Conservation (phyloP, 306 rosid genomes). For the Quercus variabilis region DNA sequence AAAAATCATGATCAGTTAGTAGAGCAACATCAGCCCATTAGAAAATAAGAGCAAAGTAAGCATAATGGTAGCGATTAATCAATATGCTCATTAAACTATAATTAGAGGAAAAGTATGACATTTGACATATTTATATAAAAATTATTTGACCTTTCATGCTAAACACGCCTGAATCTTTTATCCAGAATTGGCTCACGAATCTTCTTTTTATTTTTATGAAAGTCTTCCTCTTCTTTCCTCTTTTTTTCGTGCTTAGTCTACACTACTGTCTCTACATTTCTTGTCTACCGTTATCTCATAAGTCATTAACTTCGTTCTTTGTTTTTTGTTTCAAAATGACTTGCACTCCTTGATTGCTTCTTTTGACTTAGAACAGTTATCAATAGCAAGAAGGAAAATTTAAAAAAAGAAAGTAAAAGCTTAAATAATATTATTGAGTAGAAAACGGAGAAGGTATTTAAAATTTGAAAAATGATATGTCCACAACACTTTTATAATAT, state of each 20-base stretch:
- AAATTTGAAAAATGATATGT: too few relatives aligned
- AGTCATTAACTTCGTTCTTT: neutral
- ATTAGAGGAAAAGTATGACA: slow-evolving; percentile 7
- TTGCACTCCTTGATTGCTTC: neutral
- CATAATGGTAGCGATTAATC: neutral
- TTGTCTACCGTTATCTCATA: neutral
- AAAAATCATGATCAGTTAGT: neutral
- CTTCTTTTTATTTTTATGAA: neutral
- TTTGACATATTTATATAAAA: neutral
- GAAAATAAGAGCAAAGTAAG: neutral
- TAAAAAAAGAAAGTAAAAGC: too few relatives aligned
- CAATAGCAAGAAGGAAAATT: neutral
- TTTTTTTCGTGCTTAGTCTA: neutral
- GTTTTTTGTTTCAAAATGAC: neutral
- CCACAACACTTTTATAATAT: too few relatives aligned
- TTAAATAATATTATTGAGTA: too few relatives aligned
- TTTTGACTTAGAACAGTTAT: neutral
- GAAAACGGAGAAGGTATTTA: too few relatives aligned
- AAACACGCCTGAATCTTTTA: slow-evolving; percentile 5
- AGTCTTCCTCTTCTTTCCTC: neutral
- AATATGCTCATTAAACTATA: neutral
- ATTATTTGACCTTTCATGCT: slow-evolving; percentile 7
- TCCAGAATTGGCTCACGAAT: neutral
- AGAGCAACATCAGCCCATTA: neutral
- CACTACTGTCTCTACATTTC: neutral